A percentile compares a stretch with the other conserved stretches of the same genome.
Evolutionary conservation across 2,329 filamentous ascomycete species (phyloP).

Genomic region (Claviceps monticola): DNA sequence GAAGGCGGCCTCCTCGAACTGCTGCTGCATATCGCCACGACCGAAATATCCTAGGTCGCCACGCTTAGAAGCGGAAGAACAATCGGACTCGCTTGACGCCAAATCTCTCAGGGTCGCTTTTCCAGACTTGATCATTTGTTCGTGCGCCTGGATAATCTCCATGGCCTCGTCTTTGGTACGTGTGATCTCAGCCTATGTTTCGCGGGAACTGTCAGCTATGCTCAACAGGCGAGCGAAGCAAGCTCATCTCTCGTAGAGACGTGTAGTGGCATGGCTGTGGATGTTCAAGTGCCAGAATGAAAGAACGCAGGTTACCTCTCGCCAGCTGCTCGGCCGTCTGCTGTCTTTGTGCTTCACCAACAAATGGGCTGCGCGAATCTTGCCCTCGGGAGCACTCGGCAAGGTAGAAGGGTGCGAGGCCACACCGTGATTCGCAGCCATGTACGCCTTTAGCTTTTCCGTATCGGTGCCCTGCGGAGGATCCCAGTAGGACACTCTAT

Average conservation of each 20-base stretch:
- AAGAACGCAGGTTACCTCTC: conserved; percentile 38
- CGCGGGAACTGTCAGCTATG: background rate
- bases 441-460: conserved; percentile 85
- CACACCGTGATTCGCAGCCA: conserved; percentile 72
- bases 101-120: conserved; percentile 62
- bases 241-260: background rate
- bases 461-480: conserved; percentile 78
- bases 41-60: conserved; percentile 95
- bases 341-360: conserved; percentile 88
- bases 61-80: conserved; percentile 84
- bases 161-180: conserved; percentile 78
- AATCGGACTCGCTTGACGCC: conserved; percentile 82
- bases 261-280: background rate
- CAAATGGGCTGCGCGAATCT: conserved; percentile 86
- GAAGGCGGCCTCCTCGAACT: conserved; percentile 95
- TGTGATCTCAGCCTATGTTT: conserved; percentile 56
- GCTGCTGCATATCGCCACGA: conserved; percentile 92
- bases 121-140: conserved; percentile 61
- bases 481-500: conserved; percentile 90
- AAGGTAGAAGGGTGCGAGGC: conserved; percentile 27
- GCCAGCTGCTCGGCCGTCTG: conserved; percentile 83
- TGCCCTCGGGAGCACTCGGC: conserved; percentile 45
- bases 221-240: background rate
- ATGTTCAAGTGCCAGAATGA: too few relatives aligned
- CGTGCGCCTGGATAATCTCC: conserved; percentile 60